Evolutionary conservation across 192 early-diverging fungal species (phyloP).

Genomic region (Blastocladiella britannica): DNA sequence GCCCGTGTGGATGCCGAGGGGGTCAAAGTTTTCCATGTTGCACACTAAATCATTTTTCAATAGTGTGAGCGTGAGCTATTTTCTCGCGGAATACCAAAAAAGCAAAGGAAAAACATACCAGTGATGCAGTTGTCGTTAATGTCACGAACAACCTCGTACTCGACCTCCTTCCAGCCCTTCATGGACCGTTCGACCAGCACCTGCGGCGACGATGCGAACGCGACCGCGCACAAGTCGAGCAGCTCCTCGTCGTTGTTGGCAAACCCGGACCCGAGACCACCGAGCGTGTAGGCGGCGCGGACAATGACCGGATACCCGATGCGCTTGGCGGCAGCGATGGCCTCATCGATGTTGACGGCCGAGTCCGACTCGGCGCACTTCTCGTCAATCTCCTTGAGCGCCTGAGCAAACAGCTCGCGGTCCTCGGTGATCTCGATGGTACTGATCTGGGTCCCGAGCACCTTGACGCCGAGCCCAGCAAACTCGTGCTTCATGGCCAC

Average conservation of each 20-base stretch:
- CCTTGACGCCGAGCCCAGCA: constrained; percentile 69
- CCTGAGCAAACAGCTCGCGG: constrained; percentile 76
- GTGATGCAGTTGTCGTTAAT: constrained; percentile 92
- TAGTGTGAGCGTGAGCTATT: not conserved
- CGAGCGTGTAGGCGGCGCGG: constrained; percentile 87
- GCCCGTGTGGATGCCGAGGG: constrained; percentile 96
- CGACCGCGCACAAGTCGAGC: constrained; percentile 52
- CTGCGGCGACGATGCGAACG: constrained; percentile 82
- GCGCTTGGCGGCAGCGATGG: constrained; percentile 53
- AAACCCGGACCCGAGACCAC: constrained; percentile 94
- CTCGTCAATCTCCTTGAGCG: constrained; percentile 70
- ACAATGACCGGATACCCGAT: constrained; percentile 94
- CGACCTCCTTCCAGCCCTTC: constrained; percentile 99
- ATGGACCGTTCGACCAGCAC: constrained; percentile 85
- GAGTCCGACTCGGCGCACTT: constrained; percentile 76
- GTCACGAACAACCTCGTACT: constrained; percentile 97
- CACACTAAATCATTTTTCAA: too few relatives aligned
- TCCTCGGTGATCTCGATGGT: constrained; percentile 96
- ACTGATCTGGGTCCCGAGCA: constrained; percentile 83
- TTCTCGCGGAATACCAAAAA: not conserved
- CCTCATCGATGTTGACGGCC: constrained; percentile 64
- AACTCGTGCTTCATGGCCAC: constrained; percentile 68
- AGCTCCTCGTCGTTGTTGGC: constrained; percentile 75
- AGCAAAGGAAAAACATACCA: constrained; percentile 41
- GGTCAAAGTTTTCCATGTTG: constrained; percentile 70